These are phyloP conservation scores for Fusarium globosum DNA, from an alignment of 2,329 filamentous ascomycete genomes.

Conservation along the genomic window DNA sequence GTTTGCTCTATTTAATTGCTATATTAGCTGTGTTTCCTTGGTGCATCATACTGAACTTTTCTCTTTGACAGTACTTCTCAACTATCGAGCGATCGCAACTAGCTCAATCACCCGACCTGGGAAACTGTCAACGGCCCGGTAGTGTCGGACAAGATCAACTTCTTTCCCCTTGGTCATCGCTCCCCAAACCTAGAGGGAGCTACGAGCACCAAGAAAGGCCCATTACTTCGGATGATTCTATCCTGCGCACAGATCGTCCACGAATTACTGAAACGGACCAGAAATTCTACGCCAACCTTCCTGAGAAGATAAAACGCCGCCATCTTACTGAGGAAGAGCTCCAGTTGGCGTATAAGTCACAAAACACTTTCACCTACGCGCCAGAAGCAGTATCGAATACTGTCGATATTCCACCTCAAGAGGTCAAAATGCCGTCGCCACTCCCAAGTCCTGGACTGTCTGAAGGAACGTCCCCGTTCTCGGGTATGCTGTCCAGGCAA, in stretches of 20 bases:
- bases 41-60: conserved; percentile 33
- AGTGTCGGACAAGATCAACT: conserved; percentile 36
- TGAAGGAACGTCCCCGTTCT: conserved; percentile 33
- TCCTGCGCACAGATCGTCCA: conserved; percentile 37
- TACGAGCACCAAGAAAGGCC: conserved; percentile 32
- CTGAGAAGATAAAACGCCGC: conserved; percentile 77
- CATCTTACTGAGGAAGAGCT: conserved; percentile 80
- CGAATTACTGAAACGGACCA: conserved; percentile 65
- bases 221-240: conserved; percentile 32
- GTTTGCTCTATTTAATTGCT: conserved; percentile 10
- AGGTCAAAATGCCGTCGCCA: conserved; percentile 39
- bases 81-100: conserved; percentile 77
- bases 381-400: conserved; percentile 48
- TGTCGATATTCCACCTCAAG: conserved; percentile 39
- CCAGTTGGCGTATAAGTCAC: conserved; percentile 58
- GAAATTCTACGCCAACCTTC: conserved; percentile 75
- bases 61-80: conserved; percentile 72
- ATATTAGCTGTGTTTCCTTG: background rate
- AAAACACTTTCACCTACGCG: conserved; percentile 47
- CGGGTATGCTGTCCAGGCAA: conserved; percentile 43
- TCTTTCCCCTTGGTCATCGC: conserved; percentile 13
- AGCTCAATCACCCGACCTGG: conserved; percentile 56
- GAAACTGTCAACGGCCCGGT: conserved; percentile 25
- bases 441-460: conserved; percentile 38
- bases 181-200: conserved; percentile 27